Base-by-base conservation (phyloP, 2,329 filamentous ascomycete genomes). In the Thielaviopsis euricoi region DNA sequence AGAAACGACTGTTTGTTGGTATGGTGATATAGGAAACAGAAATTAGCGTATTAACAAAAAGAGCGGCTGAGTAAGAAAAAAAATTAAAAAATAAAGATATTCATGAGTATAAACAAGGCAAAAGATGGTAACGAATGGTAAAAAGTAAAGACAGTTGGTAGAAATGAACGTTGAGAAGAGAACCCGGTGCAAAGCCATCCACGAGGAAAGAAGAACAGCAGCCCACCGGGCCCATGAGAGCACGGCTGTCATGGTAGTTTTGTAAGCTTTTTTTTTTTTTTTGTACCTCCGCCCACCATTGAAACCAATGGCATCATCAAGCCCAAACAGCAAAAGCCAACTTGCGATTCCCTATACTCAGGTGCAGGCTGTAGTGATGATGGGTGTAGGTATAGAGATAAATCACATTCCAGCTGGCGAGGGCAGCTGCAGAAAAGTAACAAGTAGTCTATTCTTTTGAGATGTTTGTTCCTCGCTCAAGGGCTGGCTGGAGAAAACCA, bases 171-270 rank as follows among this genome's bases (percentile, higher is more conserved):
- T 48, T 54, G 52, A 37, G 26, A 37, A 48, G 26, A 55, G 29
- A 48, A 55, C 26, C 43, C 29, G 53, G 23, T 33, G 37, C 40
- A 55, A 49, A n/a, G 17, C 40, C n/a, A 48, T 43, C 25, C 25
- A n/a, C 15, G 15, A 10, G 23, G 29, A n/a, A n/a, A n/a, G n/a
- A 48, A 48, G 53, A 25, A 3, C 64, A 23, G 56, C 53, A 43
- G 37, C 37, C 37, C 37, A 43, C 13, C 9, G 17, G 17, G 37
- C 37, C 37, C 15, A 17, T n/a, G 37, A 43, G 37, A 43, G 37
- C 17, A 43, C 17, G 37, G 37, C 37, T 43, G 7, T 15, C 37
- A n/a, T 43, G 37, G 15, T 43, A n/a, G 37, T 43, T 43, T 43
- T 43, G 37, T 43, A 43, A 15, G 37, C 6, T 43, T 15, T 43